Conservation (phyloP, 371 early-diverging fungal genomes). For the Funneliformis caledonium region DNA sequence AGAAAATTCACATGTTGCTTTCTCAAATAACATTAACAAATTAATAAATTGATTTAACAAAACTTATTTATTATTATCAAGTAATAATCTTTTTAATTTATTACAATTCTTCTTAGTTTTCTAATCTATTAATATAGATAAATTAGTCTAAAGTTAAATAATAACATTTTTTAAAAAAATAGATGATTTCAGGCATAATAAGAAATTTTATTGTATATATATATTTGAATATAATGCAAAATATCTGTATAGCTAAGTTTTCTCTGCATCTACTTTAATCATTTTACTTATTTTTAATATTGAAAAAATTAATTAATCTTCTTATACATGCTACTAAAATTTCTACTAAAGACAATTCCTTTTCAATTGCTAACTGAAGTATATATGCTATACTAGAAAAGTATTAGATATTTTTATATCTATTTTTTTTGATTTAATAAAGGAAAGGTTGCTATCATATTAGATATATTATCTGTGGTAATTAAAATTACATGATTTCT, state of each 20-base stretch:
- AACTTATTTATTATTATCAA: too few species aligned
- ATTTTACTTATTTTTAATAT: neutral
- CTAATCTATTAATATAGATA: too few species aligned
- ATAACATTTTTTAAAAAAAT: slow-evolving; percentile 20
- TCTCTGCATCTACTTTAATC: neutral
- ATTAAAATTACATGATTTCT: neutral
- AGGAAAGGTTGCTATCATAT: neutral
- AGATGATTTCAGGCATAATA: neutral
- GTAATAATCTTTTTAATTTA: too few species aligned
- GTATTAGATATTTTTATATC: neutral
- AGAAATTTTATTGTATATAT: neutral
- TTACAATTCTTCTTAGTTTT: too few species aligned
- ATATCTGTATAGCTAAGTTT: neutral
- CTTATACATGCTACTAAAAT: neutral
- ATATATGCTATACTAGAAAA: too few species aligned
- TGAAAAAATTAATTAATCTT: slow-evolving; percentile 1
- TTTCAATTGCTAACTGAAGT: neutral
- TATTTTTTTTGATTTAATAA: slow-evolving; percentile 5
- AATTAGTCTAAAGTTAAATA: neutral
- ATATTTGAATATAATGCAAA: neutral
- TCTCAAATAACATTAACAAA: slow-evolving; percentile 20
- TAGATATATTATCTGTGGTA: neutral
- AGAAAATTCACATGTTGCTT: neutral
- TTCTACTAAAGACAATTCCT: neutral
- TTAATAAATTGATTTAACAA: neutral